Conservation (phyloP, 495 filamentous ascomycete species). For the Zalerion maritima region DNA sequence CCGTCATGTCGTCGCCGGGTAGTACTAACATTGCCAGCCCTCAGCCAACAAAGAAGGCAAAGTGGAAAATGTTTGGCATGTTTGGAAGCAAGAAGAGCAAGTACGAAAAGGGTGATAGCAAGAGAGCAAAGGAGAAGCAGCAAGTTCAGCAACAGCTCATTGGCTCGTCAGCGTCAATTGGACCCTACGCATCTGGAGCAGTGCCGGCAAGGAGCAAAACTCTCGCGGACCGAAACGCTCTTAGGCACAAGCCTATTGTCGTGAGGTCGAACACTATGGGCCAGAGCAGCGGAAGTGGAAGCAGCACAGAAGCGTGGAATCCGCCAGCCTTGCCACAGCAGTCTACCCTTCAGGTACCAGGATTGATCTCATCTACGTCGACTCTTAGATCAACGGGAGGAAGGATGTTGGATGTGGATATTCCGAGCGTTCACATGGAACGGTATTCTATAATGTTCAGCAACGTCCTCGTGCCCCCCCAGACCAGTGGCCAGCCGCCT, state of each 20-base stretch:
- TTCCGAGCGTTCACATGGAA: slow-evolving; percentile 69
- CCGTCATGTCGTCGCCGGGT: slow-evolving; percentile 13
- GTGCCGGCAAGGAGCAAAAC: slow-evolving; percentile 25
- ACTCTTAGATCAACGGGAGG: neutral
- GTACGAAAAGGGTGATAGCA: too few relatives aligned
- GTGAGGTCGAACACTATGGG: slow-evolving; percentile 23
- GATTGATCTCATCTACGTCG: too few relatives aligned
- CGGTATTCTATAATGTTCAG: slow-evolving; percentile 93
- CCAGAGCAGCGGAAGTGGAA: too few relatives aligned
- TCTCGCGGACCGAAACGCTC: slow-evolving; percentile 11
- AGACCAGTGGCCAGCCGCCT: too few relatives aligned
- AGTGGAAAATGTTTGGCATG: slow-evolving; percentile 33
- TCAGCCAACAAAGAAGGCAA: slow-evolving; percentile 27
- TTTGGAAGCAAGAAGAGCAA: slow-evolving; percentile 33
- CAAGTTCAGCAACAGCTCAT: neutral
- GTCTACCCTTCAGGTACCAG: too few relatives aligned
- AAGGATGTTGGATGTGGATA: slow-evolving; percentile 53
- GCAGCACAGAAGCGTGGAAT: too few relatives aligned
- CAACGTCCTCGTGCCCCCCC: slow-evolving; percentile 47
- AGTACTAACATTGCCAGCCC: slow-evolving; percentile 13
- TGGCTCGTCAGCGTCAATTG: neutral
- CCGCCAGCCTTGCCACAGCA: too few relatives aligned
- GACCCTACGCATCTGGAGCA: slow-evolving; percentile 4
- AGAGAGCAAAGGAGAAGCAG: neutral
- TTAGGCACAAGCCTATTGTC: slow-evolving; percentile 23